Conservation (phyloP, 1,139 yeast species). For the Debaryomycetaceae sp. region DNA sequence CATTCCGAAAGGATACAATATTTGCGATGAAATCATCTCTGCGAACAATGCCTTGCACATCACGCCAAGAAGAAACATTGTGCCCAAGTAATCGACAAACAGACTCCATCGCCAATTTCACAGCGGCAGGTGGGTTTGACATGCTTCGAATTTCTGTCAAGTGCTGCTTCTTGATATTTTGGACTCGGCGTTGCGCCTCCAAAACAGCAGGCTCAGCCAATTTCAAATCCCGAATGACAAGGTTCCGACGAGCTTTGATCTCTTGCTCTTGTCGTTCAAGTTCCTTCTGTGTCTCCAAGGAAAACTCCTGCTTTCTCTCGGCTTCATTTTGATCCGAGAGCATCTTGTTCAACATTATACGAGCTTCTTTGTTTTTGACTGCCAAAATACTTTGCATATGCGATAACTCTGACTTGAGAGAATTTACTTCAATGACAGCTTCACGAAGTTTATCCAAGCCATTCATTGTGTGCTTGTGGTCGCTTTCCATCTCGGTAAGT, state of each 20-base stretch:
- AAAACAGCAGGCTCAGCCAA: constrained; percentile 75
- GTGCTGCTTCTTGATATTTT: constrained; percentile 86
- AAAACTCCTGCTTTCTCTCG: constrained; percentile 80
- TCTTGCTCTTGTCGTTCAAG: constrained; percentile 57
- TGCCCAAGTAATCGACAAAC: constrained; percentile 77
- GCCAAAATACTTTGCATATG: constrained; percentile 40
- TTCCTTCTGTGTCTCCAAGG: constrained; percentile 64
- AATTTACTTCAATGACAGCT: constrained; percentile 64
- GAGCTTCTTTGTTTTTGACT: constrained; percentile 58
- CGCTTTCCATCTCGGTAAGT: constrained; percentile 44
- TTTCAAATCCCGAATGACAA: constrained; percentile 55
- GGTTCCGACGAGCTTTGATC: constrained; percentile 41
- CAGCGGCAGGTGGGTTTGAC: constrained; percentile 86
- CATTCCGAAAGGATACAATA: constrained; percentile 67
- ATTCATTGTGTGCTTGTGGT: constrained; percentile 58
- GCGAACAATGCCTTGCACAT: constrained; percentile 71
- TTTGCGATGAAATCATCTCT: constrained; percentile 81
- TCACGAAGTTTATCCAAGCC: constrained; percentile 74
- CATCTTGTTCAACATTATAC: constrained; percentile 62
- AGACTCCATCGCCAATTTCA: constrained; percentile 77
- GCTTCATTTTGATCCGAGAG: constrained; percentile 87
- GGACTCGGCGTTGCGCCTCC: constrained; percentile 81
- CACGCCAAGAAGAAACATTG: constrained; percentile 63
- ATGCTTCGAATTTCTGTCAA: constrained; percentile 81
- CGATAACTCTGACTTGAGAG: constrained; percentile 43